These are phyloP conservation scores for Aspergillus sp. DNA, from an alignment of 2,329 filamentous ascomycete species.

Conservation along the genomic window DNA sequence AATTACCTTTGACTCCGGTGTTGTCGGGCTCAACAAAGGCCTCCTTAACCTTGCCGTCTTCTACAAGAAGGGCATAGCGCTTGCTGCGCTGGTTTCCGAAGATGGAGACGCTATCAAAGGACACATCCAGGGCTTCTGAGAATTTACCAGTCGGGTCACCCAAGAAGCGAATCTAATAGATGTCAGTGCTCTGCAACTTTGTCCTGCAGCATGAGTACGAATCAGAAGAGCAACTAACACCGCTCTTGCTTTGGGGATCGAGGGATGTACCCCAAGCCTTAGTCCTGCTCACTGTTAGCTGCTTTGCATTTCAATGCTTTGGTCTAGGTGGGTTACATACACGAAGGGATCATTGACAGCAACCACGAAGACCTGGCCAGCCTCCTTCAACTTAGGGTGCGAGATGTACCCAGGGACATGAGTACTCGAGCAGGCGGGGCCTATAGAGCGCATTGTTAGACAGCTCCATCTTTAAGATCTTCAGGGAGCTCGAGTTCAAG, in stretches of 20 bases:
- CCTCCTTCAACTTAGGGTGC: slow-evolving; percentile 75
- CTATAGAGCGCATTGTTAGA: slow-evolving; percentile 34
- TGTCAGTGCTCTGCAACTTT: neutral
- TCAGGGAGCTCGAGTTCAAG: neutral
- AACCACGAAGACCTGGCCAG: slow-evolving; percentile 85
- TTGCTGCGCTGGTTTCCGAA: slow-evolving; percentile 85
- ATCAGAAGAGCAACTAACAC: slow-evolving; percentile 60
- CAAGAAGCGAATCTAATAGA: slow-evolving; percentile 79
- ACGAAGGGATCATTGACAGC: slow-evolving; percentile 95
- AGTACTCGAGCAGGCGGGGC: slow-evolving; percentile 65
- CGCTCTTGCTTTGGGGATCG: slow-evolving; percentile 74
- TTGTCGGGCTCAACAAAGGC: slow-evolving; percentile 86
- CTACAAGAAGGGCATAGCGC: slow-evolving; percentile 81
- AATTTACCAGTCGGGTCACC: slow-evolving; percentile 80
- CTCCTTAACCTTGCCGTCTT: slow-evolving; percentile 83
- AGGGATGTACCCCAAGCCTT: slow-evolving; percentile 84
- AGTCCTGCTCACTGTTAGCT: slow-evolving; percentile 62
- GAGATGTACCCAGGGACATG: slow-evolving; percentile 89
- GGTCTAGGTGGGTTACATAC: slow-evolving; percentile 58
- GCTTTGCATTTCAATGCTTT: neutral
- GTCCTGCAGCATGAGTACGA: neutral
- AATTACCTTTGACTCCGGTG: slow-evolving; percentile 74
- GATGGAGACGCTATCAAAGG: slow-evolving; percentile 77
- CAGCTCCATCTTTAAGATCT: neutral
- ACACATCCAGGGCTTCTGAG: slow-evolving; percentile 80